A percentile compares a stretch with the other conserved stretches of the same genome.
phyloP scores from a whole-genome alignment of 257 asterid species.

The Solanum bulbocastanum region DNA sequence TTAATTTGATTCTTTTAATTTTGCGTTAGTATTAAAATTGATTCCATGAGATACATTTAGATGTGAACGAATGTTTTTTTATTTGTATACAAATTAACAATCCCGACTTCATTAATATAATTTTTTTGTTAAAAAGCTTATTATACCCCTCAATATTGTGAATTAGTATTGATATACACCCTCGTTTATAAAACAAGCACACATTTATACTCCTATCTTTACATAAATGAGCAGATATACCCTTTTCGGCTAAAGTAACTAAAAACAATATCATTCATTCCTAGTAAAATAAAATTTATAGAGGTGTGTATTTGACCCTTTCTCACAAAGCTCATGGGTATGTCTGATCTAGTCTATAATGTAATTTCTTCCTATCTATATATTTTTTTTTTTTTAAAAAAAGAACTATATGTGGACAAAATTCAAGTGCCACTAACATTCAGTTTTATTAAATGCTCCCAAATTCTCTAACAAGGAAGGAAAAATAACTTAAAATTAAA shows the following conservation, averaged over 20 bases:
- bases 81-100: neutral
- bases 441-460: neutral
- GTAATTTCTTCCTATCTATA: too few relatives aligned
- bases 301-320: neutral
- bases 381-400: too few relatives aligned
- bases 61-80: neutral
- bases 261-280: too few relatives aligned
- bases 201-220: neutral
- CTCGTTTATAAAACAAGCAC: too few relatives aligned
- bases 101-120: neutral
- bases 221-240: neutral
- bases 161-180: too few relatives aligned
- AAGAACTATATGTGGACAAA: neutral
- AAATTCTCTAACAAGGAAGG: neutral
- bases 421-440: neutral
- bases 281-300: neutral
- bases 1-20: neutral
- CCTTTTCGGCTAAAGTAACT: neutral
- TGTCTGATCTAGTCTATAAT: neutral
- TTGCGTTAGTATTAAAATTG: neutral
- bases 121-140: neutral
- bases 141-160: neutral
- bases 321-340: neutral
- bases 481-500: too few relatives aligned
- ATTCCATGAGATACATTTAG: too few relatives aligned